phyloP scores from a whole-genome alignment of 192 early-diverging fungal genomes.

The Allomyces macrogynus region DNA sequence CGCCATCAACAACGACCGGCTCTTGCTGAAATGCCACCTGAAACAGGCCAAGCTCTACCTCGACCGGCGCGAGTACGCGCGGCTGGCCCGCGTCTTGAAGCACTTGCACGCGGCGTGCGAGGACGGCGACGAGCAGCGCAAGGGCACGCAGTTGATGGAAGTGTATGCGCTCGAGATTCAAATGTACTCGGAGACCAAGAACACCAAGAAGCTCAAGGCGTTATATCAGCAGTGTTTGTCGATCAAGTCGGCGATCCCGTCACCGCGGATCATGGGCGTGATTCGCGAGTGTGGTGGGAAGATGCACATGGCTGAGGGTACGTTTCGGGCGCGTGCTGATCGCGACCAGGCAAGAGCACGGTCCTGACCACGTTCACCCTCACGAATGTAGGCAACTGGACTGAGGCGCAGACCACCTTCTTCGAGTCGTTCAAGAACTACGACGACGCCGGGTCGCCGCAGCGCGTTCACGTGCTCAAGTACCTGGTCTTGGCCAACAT shows the following conservation, averaged over 20 bases:
- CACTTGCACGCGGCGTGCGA: neutral
- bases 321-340: conserved; percentile 2
- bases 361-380: neutral
- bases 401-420: conserved; percentile 76
- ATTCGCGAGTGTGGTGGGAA: conserved; percentile 95
- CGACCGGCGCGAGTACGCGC: conserved; percentile 54
- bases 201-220: conserved; percentile 72
- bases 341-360: neutral
- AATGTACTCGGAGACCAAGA: conserved; percentile 79
- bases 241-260: conserved; percentile 85
- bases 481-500: conserved; percentile 91
- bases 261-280: conserved; percentile 88
- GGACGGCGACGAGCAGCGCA: conserved; percentile 53
- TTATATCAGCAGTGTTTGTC: conserved; percentile 71
- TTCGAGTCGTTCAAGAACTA: conserved; percentile 97
- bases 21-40: conserved; percentile 71
- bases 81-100: conserved; percentile 17
- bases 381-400: conserved; percentile 50
- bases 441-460: conserved; percentile 84
- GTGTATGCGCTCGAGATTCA: conserved; percentile 89
- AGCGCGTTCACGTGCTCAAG: conserved; percentile 83
- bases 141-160: conserved; percentile 83
- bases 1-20: conserved; percentile 67
- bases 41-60: conserved; percentile 70
- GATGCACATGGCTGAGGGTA: conserved; percentile 89